Percentiles rank a stretch among this genome's conserved stretches.
Evolutionary conservation across 169 alveolate genomes (phyloP).

Genomic region (Fabrea salina): DNA sequence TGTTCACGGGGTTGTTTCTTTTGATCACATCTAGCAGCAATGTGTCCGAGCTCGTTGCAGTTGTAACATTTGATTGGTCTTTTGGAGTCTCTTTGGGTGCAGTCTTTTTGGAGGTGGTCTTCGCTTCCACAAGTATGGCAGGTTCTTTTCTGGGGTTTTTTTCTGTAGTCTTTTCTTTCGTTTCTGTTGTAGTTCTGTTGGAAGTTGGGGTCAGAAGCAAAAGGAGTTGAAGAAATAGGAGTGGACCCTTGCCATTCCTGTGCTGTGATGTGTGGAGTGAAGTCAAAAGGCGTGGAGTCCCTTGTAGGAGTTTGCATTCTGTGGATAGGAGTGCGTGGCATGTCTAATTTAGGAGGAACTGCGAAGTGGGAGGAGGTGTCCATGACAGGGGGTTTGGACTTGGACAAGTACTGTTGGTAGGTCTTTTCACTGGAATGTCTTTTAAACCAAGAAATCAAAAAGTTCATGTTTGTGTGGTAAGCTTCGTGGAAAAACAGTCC

Average conservation of each 20-base stretch:
- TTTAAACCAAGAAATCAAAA: slow-evolving; percentile 64
- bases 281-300: not conserved
- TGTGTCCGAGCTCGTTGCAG: too few species aligned
- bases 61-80: too few species aligned
- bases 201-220: slow-evolving; percentile 11
- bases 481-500: slow-evolving; percentile 78
- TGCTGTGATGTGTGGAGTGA: not conserved
- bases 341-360: not conserved
- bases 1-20: too few species aligned
- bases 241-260: not conserved
- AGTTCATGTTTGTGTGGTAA: slow-evolving; percentile 39
- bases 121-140: slow-evolving; percentile 32
- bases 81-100: not conserved
- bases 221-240: not conserved
- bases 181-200: not conserved
- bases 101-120: slow-evolving; percentile 30
- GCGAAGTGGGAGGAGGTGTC: not conserved
- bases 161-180: not conserved
- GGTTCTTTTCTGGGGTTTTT: not conserved
- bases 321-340: not conserved
- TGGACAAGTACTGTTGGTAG: slow-evolving; percentile 48
- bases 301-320: slow-evolving; percentile 9
- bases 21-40: too few species aligned
- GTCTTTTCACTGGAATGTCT: slow-evolving; percentile 50
- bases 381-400: slow-evolving; percentile 27